Base-by-base conservation (phyloP, 2,329 filamentous ascomycete species). In the Exophiala spinifera region DNA sequence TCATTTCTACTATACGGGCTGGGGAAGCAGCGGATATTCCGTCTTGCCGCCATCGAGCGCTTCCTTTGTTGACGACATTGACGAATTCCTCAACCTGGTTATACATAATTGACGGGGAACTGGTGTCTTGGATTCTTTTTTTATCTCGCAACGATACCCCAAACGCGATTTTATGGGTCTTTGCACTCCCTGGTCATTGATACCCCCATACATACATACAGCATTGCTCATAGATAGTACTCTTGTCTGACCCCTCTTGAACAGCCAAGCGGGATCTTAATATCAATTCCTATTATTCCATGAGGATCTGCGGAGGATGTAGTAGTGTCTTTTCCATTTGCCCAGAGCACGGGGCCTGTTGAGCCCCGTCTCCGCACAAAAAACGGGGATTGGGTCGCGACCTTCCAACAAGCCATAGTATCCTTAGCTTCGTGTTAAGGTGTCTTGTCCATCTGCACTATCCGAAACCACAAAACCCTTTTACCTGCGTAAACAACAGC, bases 121-220 rank as follows among this genome's bases (percentile, higher is more conserved):
- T 21, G 33, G 40, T 48, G 23, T 53, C 36, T 39, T 39, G 45
- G 14, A n/a, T 36, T 31, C 10, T 49, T 10, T 20, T 53, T 45
- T 36, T n/a, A n/a, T n/a, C n/a, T n/a, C n/a, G n/a, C n/a, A n/a
- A 53, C 44, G 51, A 53, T 53, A 53, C 51, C 51, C 42, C 44
- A 21, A 40, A 34, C 44, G 50, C 44, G 28, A 31, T 34, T 25
- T 34, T 25, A 15, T 33, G 42, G 42, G 49, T 51, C 49, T 25
- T 10, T 34, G 42, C 44, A 44, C 31, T 49, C 34, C 46, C 34
- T 48, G 43, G 25, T 21, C 21, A 45, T 53, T 44, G 44, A 53
- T 53, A 53, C 51, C 51, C 51, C 31, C 28, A 31, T 10, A 49
- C 28, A n/a, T n/a, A 34, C 21, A 8, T 21, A 46, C n/a, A 39